These are phyloP conservation scores for Rubroshorea leprosula DNA, from an alignment of 345 rosid species.

Conservation along the genomic window DNA sequence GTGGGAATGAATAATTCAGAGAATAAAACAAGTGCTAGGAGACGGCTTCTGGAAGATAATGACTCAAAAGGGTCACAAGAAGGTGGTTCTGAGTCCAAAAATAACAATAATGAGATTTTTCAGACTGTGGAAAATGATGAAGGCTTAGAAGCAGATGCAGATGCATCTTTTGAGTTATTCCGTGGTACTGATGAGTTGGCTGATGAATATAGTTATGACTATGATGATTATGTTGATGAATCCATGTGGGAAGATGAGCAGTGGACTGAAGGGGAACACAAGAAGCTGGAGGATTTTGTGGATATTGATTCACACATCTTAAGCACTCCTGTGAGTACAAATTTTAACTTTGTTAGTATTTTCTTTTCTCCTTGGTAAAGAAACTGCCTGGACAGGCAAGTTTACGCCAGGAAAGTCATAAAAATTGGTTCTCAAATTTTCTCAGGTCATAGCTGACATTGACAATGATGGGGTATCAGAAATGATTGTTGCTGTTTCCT, in stretches of 20 bases:
- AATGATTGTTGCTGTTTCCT: constrained; percentile 93
- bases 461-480: constrained; percentile 94
- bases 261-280: constrained; percentile 81
- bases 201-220: constrained; percentile 86
- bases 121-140: constrained; percentile 78
- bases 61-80: constrained; percentile 42
- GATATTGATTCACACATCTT: constrained; percentile 85
- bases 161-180: constrained; percentile 80
- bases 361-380: neutral
- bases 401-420: too few species aligned
- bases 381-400: too few species aligned
- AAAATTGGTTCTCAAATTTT: constrained; percentile 1
- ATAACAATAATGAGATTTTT: constrained; percentile 31
- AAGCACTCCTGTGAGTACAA: constrained; percentile 83
- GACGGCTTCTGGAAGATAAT: constrained; percentile 73
- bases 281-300: constrained; percentile 85
- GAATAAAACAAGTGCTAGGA: constrained; percentile 45
- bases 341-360: constrained; percentile 13
- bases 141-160: constrained; percentile 83
- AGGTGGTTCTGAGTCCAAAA: constrained; percentile 42
- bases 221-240: constrained; percentile 89
- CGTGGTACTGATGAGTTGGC: constrained; percentile 86
- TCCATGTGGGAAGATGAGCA: constrained; percentile 96
- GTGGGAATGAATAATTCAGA: constrained; percentile 31
- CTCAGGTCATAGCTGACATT: constrained; percentile 93